phyloP scores from a whole-genome alignment of 169 alveolate species.

The Nephromyces sp. region DNA sequence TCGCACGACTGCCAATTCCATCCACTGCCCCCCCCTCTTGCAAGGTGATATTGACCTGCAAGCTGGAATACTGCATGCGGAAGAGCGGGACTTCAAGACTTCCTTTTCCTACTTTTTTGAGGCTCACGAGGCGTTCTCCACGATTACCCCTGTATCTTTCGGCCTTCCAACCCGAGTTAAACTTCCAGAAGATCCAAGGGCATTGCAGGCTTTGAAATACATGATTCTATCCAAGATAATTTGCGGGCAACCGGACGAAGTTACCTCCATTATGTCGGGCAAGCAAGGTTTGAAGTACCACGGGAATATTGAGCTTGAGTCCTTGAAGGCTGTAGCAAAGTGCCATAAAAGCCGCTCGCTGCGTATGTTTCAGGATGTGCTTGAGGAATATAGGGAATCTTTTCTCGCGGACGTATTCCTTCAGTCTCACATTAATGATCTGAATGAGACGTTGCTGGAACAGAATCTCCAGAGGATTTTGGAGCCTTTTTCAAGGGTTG shows the following conservation, averaged over 20 bases:
- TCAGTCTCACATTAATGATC: slow-evolving; percentile 52
- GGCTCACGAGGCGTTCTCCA: slow-evolving; percentile 81
- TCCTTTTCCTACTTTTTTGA: slow-evolving; percentile 92
- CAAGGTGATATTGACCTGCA: slow-evolving; percentile 82
- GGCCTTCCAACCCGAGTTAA: neutral
- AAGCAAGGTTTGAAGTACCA: slow-evolving; percentile 57
- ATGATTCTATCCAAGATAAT: slow-evolving; percentile 84
- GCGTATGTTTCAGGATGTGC: neutral
- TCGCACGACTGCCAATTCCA: slow-evolving; percentile 81
- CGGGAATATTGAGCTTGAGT: slow-evolving; percentile 9
- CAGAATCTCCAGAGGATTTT: slow-evolving; percentile 67
- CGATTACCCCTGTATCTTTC: neutral
- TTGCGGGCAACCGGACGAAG: slow-evolving; percentile 59
- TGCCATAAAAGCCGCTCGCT: slow-evolving; percentile 15
- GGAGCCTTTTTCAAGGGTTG: slow-evolving; percentile 67
- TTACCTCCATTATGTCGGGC: slow-evolving; percentile 41
- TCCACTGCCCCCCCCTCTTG: slow-evolving; percentile 83
- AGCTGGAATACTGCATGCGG: slow-evolving; percentile 28
- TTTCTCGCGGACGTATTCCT: slow-evolving; percentile 49
- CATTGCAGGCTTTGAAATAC: slow-evolving; percentile 56
- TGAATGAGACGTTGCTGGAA: slow-evolving; percentile 66
- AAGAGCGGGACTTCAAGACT: slow-evolving; percentile 74
- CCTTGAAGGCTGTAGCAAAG: slow-evolving; percentile 11
- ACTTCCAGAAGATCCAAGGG: neutral
- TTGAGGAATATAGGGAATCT: neutral